phyloP scores from a whole-genome alignment of 2,329 filamentous ascomycete genomes.

The Pyricularia grisea region DNA sequence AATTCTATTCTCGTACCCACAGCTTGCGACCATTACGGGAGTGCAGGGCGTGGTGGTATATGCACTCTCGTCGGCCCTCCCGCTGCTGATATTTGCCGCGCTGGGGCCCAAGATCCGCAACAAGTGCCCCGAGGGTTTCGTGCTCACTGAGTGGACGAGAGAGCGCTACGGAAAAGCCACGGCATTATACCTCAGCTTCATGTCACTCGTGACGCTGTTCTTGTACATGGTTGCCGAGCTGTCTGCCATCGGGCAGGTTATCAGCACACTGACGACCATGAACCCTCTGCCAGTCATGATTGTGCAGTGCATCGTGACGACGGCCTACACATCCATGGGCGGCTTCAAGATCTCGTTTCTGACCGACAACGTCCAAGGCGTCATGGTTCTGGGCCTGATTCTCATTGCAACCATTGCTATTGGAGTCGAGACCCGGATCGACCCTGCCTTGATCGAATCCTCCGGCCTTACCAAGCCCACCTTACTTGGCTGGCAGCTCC shows the following conservation, averaged over 20 bases:
- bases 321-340: slow-evolving; percentile 74
- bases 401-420: slow-evolving; percentile 71
- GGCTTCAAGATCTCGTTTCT: slow-evolving; percentile 79
- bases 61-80: slow-evolving; percentile 61
- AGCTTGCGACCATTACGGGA: slow-evolving; percentile 69
- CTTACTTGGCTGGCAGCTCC: slow-evolving; percentile 72
- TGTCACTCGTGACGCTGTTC: slow-evolving; percentile 75
- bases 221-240: slow-evolving; percentile 82
- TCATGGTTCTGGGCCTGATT: slow-evolving; percentile 67
- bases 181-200: slow-evolving; percentile 64
- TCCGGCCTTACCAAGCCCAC: slow-evolving; percentile 61
- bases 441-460: slow-evolving; percentile 55
- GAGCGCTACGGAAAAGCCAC: slow-evolving; percentile 64
- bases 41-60: slow-evolving; percentile 73
- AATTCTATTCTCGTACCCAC: slow-evolving; percentile 74
- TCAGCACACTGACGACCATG: slow-evolving; percentile 64
- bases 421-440: slow-evolving; percentile 64
- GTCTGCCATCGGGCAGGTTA: slow-evolving; percentile 71
- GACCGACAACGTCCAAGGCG: slow-evolving; percentile 74
- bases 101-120: slow-evolving; percentile 69
- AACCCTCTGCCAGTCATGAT: slow-evolving; percentile 68
- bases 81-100: slow-evolving; percentile 64
- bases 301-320: slow-evolving; percentile 68
- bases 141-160: slow-evolving; percentile 75
- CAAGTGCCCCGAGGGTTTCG: slow-evolving; percentile 76